Base-by-base conservation (phyloP, 805 yeast genomes). In the Lipomyces chichibuensis region DNA sequence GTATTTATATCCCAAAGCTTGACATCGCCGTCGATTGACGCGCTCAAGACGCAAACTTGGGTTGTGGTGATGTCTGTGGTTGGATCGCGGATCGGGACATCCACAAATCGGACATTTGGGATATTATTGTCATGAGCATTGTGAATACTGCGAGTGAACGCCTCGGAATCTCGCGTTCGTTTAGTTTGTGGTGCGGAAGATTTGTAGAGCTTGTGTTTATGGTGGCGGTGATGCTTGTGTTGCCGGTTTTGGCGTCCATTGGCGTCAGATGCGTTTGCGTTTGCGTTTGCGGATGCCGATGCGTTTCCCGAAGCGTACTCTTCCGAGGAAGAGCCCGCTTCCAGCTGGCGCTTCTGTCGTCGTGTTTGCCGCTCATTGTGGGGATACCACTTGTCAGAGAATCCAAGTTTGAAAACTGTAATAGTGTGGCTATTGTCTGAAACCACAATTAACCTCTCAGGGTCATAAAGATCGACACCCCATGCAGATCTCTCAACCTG, bases 1-100 rank as follows among this genome's bases (percentile, higher is more conserved):
- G 70, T 73, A 14, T 74, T 69, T 39, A 79, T 70, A 60, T 77
- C 82, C 73, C 80, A 78, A 71, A 77, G 70, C 62, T 72, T 70
- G 55, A 76, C 74, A 17, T 72, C 75, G 35, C 79, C 80, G 52
- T 65, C 68, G 25, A 67, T 65, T 1, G 68, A 62, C 6, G 69
- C 59, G 25, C 66, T 62, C 39, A 66, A n/a, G 3, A 67, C 56
- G 49, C 69, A 58, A n/a, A 67, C 57, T 25, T 51, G 67, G 11
- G 29, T 60, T 5, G 54, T 29, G 17, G 53, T 52, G 27, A 29
- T 7, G 33, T 52, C 9, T 20, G 55, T 52, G 8, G 55, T 5
- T 25, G 35, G 14, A 25, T 23, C 25, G 13, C 66, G 64, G 14
- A 58, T 55, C 14, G 65, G 64, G 17, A 67, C 27, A 23, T 67